Percentiles rank a stretch among this genome's conserved stretches.
Conservation (phyloP, 2,329 filamentous ascomycete genomes). For the Rugonectria rugulosa region DNA sequence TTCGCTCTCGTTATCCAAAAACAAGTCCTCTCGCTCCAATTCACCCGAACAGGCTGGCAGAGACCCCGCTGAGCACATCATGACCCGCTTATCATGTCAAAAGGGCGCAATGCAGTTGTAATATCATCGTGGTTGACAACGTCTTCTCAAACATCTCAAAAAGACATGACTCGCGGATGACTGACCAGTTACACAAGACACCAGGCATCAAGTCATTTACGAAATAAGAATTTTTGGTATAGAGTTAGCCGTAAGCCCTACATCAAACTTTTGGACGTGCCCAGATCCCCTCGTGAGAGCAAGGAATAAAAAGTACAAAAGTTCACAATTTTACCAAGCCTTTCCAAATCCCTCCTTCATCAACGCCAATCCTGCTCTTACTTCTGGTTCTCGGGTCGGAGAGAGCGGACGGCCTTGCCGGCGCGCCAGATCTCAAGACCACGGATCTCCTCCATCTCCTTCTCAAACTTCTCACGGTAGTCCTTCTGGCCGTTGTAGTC, state of each 20-base stretch:
- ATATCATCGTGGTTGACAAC: not conserved
- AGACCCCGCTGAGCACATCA: not conserved
- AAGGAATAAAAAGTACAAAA: conserved; percentile 40
- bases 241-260: conserved; percentile 19
- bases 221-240: conserved; percentile 26
- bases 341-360: conserved; percentile 30
- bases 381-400: conserved; percentile 88
- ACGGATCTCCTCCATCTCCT: conserved; percentile 98
- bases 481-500: conserved; percentile 96
- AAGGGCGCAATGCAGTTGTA: not conserved
- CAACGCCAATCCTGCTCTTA: conserved; percentile 51
- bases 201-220: no score
- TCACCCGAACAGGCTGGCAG: not conserved
- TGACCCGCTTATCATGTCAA: conserved; percentile 19
- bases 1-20: conserved; percentile 4
- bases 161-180: not conserved
- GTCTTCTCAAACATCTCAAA: not conserved
- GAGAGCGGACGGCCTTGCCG: conserved; percentile 90
- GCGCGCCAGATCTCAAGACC: conserved; percentile 99
- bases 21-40: not conserved
- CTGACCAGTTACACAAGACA: not conserved
- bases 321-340: conserved; percentile 33
- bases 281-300: conserved; percentile 33
- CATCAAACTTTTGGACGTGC: conserved; percentile 40
- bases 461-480: conserved; percentile 97